Evolutionary conservation across 305 asterid species (phyloP).

Genomic region (Salvia sclarea): DNA sequence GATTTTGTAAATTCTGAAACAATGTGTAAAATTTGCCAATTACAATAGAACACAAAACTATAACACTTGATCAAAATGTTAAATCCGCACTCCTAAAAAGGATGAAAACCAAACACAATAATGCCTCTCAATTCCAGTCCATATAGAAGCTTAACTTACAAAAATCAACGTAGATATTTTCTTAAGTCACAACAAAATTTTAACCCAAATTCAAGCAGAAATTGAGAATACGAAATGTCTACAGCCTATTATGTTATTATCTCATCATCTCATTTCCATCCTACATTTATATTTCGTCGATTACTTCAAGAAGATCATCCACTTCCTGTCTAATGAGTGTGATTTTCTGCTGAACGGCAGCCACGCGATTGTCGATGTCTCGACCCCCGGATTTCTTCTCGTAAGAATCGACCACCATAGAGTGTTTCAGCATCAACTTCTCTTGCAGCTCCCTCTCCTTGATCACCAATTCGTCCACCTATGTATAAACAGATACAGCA

Average conservation of each 20-base stretch:
- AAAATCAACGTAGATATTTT: not conserved
- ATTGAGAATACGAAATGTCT: constrained; percentile 6
- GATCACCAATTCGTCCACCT: constrained; percentile 81
- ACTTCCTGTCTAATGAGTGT: constrained; percentile 74
- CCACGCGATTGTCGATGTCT: constrained; percentile 76
- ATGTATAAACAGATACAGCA: constrained; percentile 7
- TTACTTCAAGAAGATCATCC: constrained; percentile 76
- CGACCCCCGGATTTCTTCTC: constrained; percentile 82
- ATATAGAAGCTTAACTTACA: not conserved
- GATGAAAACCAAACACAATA: not conserved
- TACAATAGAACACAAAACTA: too few species aligned
- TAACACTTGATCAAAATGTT: not conserved
- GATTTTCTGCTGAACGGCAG: constrained; percentile 76
- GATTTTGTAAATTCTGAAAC: too few species aligned
- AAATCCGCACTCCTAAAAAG: not conserved
- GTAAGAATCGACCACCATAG: constrained; percentile 69
- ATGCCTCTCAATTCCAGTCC: not conserved
- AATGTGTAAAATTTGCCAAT: too few species aligned
- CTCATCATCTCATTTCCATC: not conserved
- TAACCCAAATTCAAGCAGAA: constrained; percentile 25
- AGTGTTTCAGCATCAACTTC: constrained; percentile 81
- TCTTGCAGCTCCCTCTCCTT: constrained; percentile 93
- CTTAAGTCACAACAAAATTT: constrained; percentile 37
- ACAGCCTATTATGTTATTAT: constrained; percentile 2
- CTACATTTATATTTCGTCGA: constrained; percentile 70